Percentiles rank a stretch among this genome's conserved stretches.
These are phyloP conservation scores for Elsinoe arachidis DNA, from an alignment of 2,329 filamentous ascomycete genomes.

Conservation along the genomic window DNA sequence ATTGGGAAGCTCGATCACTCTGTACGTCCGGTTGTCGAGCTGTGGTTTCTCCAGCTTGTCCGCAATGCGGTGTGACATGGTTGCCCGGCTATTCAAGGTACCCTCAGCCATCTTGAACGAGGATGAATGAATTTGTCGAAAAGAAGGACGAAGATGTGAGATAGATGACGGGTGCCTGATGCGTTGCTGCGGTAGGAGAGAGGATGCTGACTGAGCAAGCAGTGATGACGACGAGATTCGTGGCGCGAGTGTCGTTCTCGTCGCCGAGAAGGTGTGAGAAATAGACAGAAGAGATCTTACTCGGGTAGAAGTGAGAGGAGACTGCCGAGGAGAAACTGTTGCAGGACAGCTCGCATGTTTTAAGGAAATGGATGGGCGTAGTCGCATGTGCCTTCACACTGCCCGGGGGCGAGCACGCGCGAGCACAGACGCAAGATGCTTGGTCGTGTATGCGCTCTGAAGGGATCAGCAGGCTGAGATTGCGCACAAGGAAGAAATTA, in stretches of 20 bases:
- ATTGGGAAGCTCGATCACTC: constrained; percentile 77
- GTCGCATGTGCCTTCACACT: constrained; percentile 5
- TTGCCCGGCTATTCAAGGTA: constrained; percentile 14
- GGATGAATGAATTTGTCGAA: background rate
- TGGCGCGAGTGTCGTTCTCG: background rate
- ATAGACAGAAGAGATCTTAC: constrained; percentile 5
- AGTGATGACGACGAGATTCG: constrained; percentile 5
- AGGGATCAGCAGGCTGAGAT: constrained; percentile 1
- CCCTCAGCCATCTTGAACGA: constrained; percentile 8
- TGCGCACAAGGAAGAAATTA: constrained; percentile 8
- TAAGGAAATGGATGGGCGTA: background rate
- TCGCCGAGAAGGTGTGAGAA: background rate
- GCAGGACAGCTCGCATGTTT: constrained; percentile 13
- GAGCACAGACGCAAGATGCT: constrained; percentile 2
- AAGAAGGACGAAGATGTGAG: background rate
- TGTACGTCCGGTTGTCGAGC: constrained; percentile 77
- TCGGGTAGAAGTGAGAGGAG: constrained; percentile 2
- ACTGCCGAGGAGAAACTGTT: constrained; percentile 3
- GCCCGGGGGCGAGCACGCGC: background rate
- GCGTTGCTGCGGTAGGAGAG: background rate
- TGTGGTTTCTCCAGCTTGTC: constrained; percentile 73
- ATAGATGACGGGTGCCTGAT: background rate
- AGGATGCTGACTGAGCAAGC: background rate
- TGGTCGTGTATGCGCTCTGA: background rate
- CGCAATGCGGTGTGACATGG: constrained; percentile 36